These are phyloP conservation scores for Rhodocollybia butyracea DNA, from an alignment of 768 basidiomycete species.

Conservation along the genomic window DNA sequence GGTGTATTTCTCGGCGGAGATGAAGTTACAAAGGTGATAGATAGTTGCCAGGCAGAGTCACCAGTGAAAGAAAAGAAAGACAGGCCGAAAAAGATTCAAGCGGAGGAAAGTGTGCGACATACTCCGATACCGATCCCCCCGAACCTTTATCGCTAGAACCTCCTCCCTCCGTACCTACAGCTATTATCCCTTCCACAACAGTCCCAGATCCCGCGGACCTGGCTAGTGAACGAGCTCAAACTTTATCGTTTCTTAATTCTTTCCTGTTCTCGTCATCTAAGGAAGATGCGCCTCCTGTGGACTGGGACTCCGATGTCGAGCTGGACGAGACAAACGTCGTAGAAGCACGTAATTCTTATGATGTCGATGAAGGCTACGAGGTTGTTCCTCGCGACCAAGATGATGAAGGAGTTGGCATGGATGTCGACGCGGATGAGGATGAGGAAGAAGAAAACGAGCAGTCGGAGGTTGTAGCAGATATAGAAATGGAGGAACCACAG, in stretches of 20 bases:
- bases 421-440: neutral
- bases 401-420: neutral
- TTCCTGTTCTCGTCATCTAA: conserved; percentile 38
- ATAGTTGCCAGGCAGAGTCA: conserved; percentile 16
- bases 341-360: neutral
- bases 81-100: conserved; percentile 11
- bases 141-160: neutral
- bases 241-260: conserved; percentile 46
- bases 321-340: neutral
- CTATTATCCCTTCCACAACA: conserved; percentile 3
- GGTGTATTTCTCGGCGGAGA: conserved; percentile 57
- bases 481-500: neutral
- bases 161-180: conserved; percentile 4
- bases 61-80: conserved; percentile 14
- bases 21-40: conserved; percentile 5
- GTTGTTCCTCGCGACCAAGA: conserved; percentile 4
- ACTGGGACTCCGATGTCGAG: conserved; percentile 12
- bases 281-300: neutral
- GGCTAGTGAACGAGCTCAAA: conserved; percentile 38
- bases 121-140: neutral
- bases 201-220: conserved; percentile 26
- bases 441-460: neutral
- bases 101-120: conserved; percentile 4
- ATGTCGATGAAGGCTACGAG: conserved; percentile 10
- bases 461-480: neutral